Conservation (phyloP, 176 grass and related monocot genomes). For the Puya raimondii region DNA sequence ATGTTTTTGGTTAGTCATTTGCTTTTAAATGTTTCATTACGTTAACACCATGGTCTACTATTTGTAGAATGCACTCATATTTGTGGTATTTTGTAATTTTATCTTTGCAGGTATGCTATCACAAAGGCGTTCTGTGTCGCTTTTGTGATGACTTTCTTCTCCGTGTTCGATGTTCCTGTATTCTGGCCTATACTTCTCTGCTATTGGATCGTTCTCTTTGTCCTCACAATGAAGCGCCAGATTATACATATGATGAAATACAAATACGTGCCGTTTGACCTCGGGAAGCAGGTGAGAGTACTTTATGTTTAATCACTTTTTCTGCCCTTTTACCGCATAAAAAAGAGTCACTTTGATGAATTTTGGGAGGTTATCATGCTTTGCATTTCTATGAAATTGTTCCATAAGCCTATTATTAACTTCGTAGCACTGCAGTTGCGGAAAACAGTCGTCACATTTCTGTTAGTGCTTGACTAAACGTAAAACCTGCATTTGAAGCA, state of each 20-base stretch:
- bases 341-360: background rate
- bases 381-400: background rate
- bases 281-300: conserved; percentile 68
- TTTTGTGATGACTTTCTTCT: conserved; percentile 90
- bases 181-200: conserved; percentile 89
- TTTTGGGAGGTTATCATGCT: too few relatives aligned
- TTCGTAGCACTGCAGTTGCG: background rate
- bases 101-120: conserved; percentile 63
- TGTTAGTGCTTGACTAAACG: too few relatives aligned
- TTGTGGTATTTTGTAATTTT: background rate
- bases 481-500: too few relatives aligned
- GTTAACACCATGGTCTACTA: too few relatives aligned
- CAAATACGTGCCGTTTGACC: conserved; percentile 70
- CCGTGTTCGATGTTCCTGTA: conserved; percentile 77
- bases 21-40: too few relatives aligned
- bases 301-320: conserved; percentile 1
- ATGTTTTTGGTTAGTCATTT: background rate
- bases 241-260: conserved; percentile 86
- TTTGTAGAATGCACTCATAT: background rate
- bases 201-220: conserved; percentile 78
- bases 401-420: background rate
- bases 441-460: background rate
- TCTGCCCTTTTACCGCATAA: background rate
- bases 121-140: conserved; percentile 73
- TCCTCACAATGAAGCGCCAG: conserved; percentile 80